These are phyloP conservation scores for Fusarium torreyae DNA, from an alignment of 2,329 filamentous ascomycete genomes.

Conservation along the genomic window DNA sequence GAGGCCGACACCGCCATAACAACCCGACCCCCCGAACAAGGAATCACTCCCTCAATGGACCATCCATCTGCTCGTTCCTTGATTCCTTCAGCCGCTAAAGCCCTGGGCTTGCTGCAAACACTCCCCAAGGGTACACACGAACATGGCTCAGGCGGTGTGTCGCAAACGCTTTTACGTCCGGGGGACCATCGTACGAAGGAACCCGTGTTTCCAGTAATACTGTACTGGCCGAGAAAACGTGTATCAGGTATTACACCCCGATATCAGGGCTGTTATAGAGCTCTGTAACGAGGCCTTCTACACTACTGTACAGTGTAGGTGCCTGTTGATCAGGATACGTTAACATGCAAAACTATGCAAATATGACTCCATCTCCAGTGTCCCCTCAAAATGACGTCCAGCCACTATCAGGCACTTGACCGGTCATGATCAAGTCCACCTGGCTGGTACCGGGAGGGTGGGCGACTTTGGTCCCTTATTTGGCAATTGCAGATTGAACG, in stretches of 20 bases:
- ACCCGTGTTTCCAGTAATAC: slow-evolving; percentile 40
- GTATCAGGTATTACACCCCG: slow-evolving; percentile 28
- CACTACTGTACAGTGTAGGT: neutral
- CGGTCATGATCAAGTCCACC: slow-evolving; percentile 38
- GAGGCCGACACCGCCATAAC: slow-evolving; percentile 25
- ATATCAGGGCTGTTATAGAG: slow-evolving; percentile 32
- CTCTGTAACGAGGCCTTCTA: slow-evolving; percentile 34
- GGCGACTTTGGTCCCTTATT: slow-evolving; percentile 50
- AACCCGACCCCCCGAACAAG: slow-evolving; percentile 28
- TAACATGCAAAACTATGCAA: slow-evolving; percentile 14
- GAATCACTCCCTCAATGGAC: slow-evolving; percentile 23
- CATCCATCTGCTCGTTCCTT: slow-evolving; percentile 30
- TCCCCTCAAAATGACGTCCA: slow-evolving; percentile 39
- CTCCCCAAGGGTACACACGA: slow-evolving; percentile 45
- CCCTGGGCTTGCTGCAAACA: slow-evolving; percentile 43
- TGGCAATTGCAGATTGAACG: slow-evolving; percentile 52
- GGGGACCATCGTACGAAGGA: slow-evolving; percentile 41
- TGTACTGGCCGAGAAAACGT: slow-evolving; percentile 43
- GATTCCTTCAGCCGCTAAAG: slow-evolving; percentile 43
- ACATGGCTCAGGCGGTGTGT: slow-evolving; percentile 46
- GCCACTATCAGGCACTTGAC: slow-evolving; percentile 42
- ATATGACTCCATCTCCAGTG: slow-evolving; percentile 30
- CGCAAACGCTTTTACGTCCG: slow-evolving; percentile 35
- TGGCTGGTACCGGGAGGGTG: slow-evolving; percentile 49
- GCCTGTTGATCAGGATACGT: slow-evolving; percentile 27